Evolutionary conservation across 2,329 filamentous ascomycete species (phyloP).

Genomic region (Helotiales sp.): DNA sequence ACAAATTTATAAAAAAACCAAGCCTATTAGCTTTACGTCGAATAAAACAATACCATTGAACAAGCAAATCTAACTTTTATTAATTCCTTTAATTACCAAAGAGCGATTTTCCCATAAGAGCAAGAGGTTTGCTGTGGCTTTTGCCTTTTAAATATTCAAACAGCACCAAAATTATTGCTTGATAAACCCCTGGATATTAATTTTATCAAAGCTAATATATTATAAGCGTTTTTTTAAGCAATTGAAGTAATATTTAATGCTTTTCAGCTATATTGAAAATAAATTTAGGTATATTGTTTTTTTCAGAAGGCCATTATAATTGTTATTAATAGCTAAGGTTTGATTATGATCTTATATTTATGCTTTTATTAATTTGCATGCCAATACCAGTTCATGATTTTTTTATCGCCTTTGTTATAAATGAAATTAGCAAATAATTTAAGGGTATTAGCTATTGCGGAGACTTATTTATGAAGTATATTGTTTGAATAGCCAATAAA

Average conservation of each 20-base stretch:
- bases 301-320: conserved; percentile 4
- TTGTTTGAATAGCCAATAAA: conserved; percentile 10
- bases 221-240: conserved; percentile 19
- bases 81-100: conserved; percentile 8
- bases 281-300: conserved; percentile 16
- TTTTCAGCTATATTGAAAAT: conserved; percentile 14
- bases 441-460: conserved; percentile 10
- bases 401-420: conserved; percentile 5
- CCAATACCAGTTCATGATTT: conserved; percentile 4
- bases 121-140: conserved; percentile 16
- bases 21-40: conserved; percentile 5
- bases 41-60: conserved; percentile 12
- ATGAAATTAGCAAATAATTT: conserved; percentile 16
- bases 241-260: conserved; percentile 18
- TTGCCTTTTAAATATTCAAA: conserved; percentile 18
- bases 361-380: conserved; percentile 11
- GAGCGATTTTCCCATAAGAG: not conserved
- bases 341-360: conserved; percentile 18
- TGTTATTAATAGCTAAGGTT: conserved; percentile 21
- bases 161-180: conserved; percentile 14
- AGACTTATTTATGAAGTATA: conserved; percentile 16
- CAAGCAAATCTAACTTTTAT: conserved; percentile 17
- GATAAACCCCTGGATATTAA: conserved; percentile 16
- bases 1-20: conserved; percentile 9
- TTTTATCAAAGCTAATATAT: conserved; percentile 14